A percentile compares a stretch with the other conserved stretches of the same genome.
Evolutionary conservation across 768 basidiomycete species (phyloP).

Genomic region (Lanmaoa pseudosensibilis): DNA sequence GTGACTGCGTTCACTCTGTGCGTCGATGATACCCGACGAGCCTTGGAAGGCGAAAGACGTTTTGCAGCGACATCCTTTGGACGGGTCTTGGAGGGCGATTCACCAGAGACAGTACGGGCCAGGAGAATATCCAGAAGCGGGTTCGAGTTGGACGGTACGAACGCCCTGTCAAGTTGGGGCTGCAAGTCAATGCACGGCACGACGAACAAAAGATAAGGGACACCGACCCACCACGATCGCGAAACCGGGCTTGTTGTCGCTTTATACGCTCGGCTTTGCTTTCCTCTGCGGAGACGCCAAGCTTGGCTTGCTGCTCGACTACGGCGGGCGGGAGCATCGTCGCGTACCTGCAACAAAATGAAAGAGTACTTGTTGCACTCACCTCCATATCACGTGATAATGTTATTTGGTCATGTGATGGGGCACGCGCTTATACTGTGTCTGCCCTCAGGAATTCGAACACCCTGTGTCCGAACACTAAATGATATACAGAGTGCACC

Average conservation of each 20-base stretch:
- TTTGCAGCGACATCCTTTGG: constrained; percentile 1
- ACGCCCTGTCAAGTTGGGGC: constrained; percentile 41
- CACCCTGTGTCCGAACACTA: too few species aligned
- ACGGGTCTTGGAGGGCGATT: constrained; percentile 42
- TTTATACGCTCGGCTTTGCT: constrained; percentile 61
- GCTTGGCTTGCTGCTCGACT: constrained; percentile 23
- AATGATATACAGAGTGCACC: too few species aligned
- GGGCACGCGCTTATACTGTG: too few species aligned
- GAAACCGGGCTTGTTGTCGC: constrained; percentile 64
- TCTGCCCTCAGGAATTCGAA: too few species aligned
- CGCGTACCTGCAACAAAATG: background rate
- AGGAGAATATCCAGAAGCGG: constrained; percentile 54
- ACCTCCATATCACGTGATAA: background rate
- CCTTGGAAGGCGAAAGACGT: background rate
- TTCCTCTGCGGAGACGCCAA: constrained; percentile 46
- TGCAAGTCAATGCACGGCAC: background rate
- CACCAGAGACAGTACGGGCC: constrained; percentile 46
- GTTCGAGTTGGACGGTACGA: constrained; percentile 51
- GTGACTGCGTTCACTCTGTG: background rate
- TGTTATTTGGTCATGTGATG: background rate
- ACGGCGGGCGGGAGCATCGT: constrained; percentile 14
- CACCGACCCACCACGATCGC: constrained; percentile 65
- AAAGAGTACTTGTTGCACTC: too few species aligned
- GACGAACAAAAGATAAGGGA: background rate
- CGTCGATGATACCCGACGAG: background rate